Base-by-base conservation (phyloP, 2,329 filamentous ascomycete species). In the Drechslerella coelobrocha region DNA sequence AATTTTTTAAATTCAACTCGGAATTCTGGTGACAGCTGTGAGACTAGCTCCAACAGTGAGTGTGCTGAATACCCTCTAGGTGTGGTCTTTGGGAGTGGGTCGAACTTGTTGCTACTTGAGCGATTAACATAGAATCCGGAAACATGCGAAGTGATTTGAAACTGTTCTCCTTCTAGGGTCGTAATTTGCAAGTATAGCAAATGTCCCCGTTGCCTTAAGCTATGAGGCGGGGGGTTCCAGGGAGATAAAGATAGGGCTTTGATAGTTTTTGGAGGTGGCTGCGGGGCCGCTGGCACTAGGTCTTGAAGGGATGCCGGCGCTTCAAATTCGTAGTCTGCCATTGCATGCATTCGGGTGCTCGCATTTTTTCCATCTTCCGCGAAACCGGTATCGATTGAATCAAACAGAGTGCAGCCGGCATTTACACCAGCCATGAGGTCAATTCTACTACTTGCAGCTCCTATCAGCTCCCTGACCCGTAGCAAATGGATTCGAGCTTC, bases 81-180 rank as follows among this genome's bases (percentile, higher is more conserved):
- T 14, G 88, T 84, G 34, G 87, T 83, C 73, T 89, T 86, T 5
- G 92, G 92, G 75, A 87, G 88, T 8, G 94, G 94, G 78, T 97
- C 94, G 76, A 99, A 99, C 80, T 94, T 97, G 81, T 85, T 86
- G 80, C 94, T 97, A 59, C 91, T 94, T 27, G 90, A 97, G 80
- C 92, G 96, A 84, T 96, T 99, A 77, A 97, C 89, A 79, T 89
- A 99, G 83, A 99, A 99, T 19, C 94, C 94, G 12, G 92, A 92
- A 54, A 96, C 89, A 76, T 97, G 91, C 12, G 91, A 87, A 8
- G 95, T 99, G 77, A 99, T 89, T 79, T 97, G 92, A 79, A 89
- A 88, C 79, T 96, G 91, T 81, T 99, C 94, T 73, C 92, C 92
- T 80, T 99, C 94, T 75, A 91, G 93, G 63, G 92, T 97, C 14